Evolutionary conservation across 768 basidiomycete species (phyloP), one percentile per base, ranked within the genome.

Genomic region (Phylloporus sp.): DNA sequence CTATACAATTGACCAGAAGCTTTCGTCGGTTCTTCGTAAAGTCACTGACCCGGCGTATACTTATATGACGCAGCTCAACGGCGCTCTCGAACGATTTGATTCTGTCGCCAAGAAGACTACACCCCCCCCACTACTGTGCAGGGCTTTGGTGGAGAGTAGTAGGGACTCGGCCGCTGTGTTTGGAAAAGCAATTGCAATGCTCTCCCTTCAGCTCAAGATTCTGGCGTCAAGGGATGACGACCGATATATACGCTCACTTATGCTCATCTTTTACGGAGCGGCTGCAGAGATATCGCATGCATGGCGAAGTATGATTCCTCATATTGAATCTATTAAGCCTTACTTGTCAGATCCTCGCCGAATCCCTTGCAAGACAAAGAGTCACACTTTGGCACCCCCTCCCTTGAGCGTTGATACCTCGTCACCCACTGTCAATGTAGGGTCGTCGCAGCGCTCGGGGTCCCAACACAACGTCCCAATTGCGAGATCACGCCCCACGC

Each of bases 31-130:
- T 7, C 77, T 98, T 52, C 76, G 81, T 42, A 90, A 92, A 63
- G 87, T 95, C 26, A 80, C 97, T 50, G 87, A 91, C 56, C 88
- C 92, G 12, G 91, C 93, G 2, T 86, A 84, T 63, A 69, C 75
- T 36, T 88, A 89, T 61, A 89, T 97, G 79, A 76, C 80, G 50
- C 82, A 84, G 55, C 76, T 98, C 9, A 95, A 97, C 67, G 82
- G 84, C 51, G 84, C 91, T 2, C 79, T 98, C 49, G 95, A 97
- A 66, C 84, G 85, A 6, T 98, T 98, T 67, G 95, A 99, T 67
- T 77, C 84, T 8, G 78, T 84, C 60, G 86, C 88, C 55, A 80
- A 85, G 49, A 81, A 80, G 59, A 74, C 76, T 11, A 68, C 80
- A 3, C 94, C 95, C 6, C 77, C 89, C 1, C 79, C 87, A 4